These are phyloP conservation scores for Aspergillus bertholletiae DNA, from an alignment of 495 filamentous ascomycete species.

Conservation along the genomic window DNA sequence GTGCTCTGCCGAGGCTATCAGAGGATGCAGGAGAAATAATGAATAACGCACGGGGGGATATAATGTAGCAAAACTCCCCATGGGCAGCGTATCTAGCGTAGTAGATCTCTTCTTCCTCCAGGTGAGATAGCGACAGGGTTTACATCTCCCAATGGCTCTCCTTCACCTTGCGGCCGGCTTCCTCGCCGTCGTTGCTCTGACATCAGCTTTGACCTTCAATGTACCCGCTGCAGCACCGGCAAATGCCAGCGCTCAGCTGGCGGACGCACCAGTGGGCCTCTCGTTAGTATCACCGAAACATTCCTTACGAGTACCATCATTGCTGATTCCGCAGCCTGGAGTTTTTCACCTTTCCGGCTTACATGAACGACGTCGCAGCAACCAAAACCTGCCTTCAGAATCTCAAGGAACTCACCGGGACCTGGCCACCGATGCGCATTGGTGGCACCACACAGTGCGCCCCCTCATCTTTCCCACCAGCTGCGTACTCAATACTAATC, in stretches of 20 bases:
- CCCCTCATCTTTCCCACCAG: neutral
- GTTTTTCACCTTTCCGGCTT: constrained; percentile 59
- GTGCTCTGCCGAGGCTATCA: too few relatives aligned
- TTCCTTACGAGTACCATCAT: neutral
- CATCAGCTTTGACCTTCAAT: neutral
- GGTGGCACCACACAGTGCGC: constrained; percentile 55
- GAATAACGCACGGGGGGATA: neutral
- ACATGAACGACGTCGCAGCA: constrained; percentile 50
- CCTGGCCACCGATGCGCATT: constrained; percentile 56
- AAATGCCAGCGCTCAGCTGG: neutral
- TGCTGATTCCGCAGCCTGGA: constrained; percentile 37
- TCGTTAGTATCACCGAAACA: constrained; percentile 36
- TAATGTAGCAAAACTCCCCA: neutral
- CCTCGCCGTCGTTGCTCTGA: neutral
- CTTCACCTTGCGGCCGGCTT: neutral
- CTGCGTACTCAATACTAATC: neutral
- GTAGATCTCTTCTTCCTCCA: neutral
- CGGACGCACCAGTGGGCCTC: constrained; percentile 41
- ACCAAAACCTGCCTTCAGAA: constrained; percentile 54
- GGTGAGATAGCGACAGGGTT: neutral
- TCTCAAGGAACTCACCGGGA: constrained; percentile 49
- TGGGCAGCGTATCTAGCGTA: neutral
- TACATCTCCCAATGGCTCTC: neutral
- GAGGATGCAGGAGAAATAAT: too few relatives aligned
- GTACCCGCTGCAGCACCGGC: neutral